These are phyloP conservation scores for Ambrosiella xylebori DNA, from an alignment of 2,329 filamentous ascomycete genomes.

Conservation along the genomic window DNA sequence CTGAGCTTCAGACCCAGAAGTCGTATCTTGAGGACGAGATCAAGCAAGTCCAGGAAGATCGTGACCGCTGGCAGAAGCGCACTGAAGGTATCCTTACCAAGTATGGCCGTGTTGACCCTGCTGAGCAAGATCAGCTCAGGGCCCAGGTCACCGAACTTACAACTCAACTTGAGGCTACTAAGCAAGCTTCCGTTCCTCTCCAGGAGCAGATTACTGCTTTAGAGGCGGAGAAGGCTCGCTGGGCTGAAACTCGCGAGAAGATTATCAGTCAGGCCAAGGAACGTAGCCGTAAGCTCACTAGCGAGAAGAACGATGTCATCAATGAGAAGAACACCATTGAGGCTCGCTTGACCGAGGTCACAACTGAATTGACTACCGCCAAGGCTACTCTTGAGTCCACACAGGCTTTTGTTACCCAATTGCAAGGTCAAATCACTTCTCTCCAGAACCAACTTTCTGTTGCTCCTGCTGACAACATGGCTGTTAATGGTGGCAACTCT, in stretches of 20 bases:
- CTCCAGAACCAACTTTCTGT: slow-evolving; percentile 17
- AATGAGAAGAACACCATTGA: slow-evolving; percentile 36
- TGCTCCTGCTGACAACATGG: neutral
- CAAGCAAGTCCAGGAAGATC: slow-evolving; percentile 73
- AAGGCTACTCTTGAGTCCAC: slow-evolving; percentile 22
- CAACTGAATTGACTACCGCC: slow-evolving; percentile 37
- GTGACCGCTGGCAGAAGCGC: slow-evolving; percentile 88
- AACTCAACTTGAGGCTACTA: slow-evolving; percentile 43
- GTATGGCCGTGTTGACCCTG: slow-evolving; percentile 87
- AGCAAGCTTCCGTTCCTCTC: slow-evolving; percentile 32
- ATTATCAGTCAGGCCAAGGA: slow-evolving; percentile 48
- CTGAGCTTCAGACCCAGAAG: slow-evolving; percentile 66
- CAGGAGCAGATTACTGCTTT: slow-evolving; percentile 36
- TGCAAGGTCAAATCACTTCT: slow-evolving; percentile 27
- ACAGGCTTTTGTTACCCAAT: slow-evolving; percentile 19
- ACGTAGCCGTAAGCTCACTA: slow-evolving; percentile 34
- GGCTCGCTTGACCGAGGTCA: slow-evolving; percentile 29
- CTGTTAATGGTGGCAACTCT: slow-evolving; percentile 15
- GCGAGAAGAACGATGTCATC: slow-evolving; percentile 35
- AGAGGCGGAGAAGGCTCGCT: slow-evolving; percentile 37
- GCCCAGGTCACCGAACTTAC: slow-evolving; percentile 52
- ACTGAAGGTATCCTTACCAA: slow-evolving; percentile 92
- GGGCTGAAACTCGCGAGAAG: slow-evolving; percentile 34
- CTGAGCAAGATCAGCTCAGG: slow-evolving; percentile 79
- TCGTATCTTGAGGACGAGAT: slow-evolving; percentile 75